Conservation (phyloP, 2,329 filamentous ascomycete genomes). For the Thyridium curvatum region DNA sequence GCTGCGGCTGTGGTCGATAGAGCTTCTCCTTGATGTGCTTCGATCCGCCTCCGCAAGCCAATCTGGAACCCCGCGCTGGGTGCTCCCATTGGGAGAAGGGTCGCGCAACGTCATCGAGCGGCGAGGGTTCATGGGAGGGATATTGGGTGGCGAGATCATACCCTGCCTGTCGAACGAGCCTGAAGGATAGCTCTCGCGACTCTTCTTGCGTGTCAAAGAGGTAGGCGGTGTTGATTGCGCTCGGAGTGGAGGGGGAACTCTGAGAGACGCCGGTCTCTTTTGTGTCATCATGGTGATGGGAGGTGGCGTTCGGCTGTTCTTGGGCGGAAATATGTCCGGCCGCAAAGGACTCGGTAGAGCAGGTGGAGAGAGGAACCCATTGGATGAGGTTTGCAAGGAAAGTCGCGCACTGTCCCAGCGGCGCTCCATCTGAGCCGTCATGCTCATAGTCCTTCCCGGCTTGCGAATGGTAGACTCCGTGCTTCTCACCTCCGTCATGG, state of each 20-base stretch:
- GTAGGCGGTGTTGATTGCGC: slow-evolving; percentile 26
- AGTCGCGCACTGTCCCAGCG: slow-evolving; percentile 11
- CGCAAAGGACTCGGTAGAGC: slow-evolving; percentile 19
- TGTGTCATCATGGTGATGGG: slow-evolving; percentile 35
- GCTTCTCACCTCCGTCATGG: slow-evolving; percentile 7
- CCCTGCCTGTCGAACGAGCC: neutral
- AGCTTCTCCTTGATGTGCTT: slow-evolving; percentile 15
- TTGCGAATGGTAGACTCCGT: no score
- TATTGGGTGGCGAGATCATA: slow-evolving; percentile 9
- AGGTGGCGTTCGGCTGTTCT: slow-evolving; percentile 26
- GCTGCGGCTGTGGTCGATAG: slow-evolving; percentile 19
- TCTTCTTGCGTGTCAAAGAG: slow-evolving; percentile 17
- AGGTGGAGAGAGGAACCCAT: slow-evolving; percentile 7
- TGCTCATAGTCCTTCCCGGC: slow-evolving; percentile 20
- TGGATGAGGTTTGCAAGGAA: slow-evolving; percentile 5
- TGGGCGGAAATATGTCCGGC: slow-evolving; percentile 14
- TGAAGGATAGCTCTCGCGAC: slow-evolving; percentile 20
- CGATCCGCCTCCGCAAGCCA: slow-evolving; percentile 22
- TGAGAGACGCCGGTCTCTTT: slow-evolving; percentile 23
- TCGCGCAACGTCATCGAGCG: slow-evolving; percentile 16
- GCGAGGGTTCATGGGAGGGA: slow-evolving; percentile 16
- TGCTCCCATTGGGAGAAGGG: slow-evolving; percentile 4
- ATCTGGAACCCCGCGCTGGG: slow-evolving; percentile 13
- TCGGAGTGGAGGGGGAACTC: slow-evolving; percentile 26
- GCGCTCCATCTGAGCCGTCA: slow-evolving; percentile 20